A percentile compares a stretch with the other conserved stretches of the same genome.
These are phyloP conservation scores for Penium margaritaceum DNA, from an alignment of 139 green algal species.

Conservation along the genomic window DNA sequence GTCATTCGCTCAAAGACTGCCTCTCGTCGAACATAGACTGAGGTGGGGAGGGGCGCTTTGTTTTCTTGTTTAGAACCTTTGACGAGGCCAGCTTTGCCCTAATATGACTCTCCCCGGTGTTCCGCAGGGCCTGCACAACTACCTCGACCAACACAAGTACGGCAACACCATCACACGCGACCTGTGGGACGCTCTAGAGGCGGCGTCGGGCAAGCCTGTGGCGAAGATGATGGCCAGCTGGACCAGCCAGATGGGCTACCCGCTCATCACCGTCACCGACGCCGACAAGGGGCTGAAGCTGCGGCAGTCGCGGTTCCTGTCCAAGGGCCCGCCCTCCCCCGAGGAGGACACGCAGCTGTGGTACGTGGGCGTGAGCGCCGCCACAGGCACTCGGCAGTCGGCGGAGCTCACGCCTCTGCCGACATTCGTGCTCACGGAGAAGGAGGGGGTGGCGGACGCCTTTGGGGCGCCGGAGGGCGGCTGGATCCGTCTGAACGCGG, in stretches of 20 bases:
- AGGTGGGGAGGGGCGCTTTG: no score
- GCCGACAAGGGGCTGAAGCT: constrained; percentile 5
- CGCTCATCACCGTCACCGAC: constrained; percentile 38
- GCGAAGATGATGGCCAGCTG: constrained; percentile 44
- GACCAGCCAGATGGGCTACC: constrained; percentile 48
- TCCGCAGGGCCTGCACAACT: constrained; percentile 37
- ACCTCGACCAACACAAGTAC: constrained; percentile 45
- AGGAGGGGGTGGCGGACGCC: constrained; percentile 14
- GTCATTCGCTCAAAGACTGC: background rate
- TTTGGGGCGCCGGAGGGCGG: constrained; percentile 18
- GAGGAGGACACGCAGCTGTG: constrained; percentile 41
- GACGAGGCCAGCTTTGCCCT: no score
- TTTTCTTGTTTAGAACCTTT: no score
- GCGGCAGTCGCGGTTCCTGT: constrained; percentile 40
- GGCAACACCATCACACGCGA: constrained; percentile 44
- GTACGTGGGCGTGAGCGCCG: constrained; percentile 36
- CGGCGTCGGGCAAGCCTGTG: constrained; percentile 45
- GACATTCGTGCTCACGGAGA: constrained; percentile 27
- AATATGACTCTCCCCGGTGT: no score
- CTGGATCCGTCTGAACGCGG: constrained; percentile 68
- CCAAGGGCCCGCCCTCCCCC: constrained; percentile 14
- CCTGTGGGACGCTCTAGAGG: constrained; percentile 43
- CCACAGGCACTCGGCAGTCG: background rate
- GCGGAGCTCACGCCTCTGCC: constrained; percentile 3
- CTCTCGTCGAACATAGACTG: no score